These are phyloP conservation scores for Pseudonitzschia delicatissima DNA, from an alignment of 108 stramenopile species.

Conservation along the genomic window DNA sequence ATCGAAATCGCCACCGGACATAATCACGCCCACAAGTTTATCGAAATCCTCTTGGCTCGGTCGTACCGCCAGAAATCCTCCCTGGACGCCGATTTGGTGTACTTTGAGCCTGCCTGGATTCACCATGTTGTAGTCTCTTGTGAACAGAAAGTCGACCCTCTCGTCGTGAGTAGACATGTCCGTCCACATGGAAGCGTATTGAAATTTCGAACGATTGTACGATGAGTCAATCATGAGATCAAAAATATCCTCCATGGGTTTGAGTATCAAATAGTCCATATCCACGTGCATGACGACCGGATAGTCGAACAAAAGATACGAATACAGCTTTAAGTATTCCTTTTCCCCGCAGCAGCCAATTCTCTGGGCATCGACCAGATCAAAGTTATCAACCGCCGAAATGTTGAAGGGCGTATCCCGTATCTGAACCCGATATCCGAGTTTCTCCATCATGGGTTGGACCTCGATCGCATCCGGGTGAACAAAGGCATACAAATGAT, in stretches of 20 bases:
- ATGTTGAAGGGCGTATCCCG: slow-evolving; percentile 49
- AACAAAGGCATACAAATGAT: slow-evolving; percentile 56
- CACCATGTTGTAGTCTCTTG: slow-evolving; percentile 68
- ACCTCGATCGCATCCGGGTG: slow-evolving; percentile 54
- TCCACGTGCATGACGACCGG: slow-evolving; percentile 68
- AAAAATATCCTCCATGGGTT: slow-evolving; percentile 62
- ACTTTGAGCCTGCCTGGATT: slow-evolving; percentile 13
- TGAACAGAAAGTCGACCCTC: slow-evolving; percentile 62
- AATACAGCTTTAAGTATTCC: slow-evolving; percentile 65
- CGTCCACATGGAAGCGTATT: slow-evolving; percentile 27
- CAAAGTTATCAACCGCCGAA: slow-evolving; percentile 39
- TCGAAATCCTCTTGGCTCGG: slow-evolving; percentile 72
- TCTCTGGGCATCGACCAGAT: slow-evolving; percentile 58
- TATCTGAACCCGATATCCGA: slow-evolving; percentile 49
- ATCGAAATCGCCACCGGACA: slow-evolving; percentile 52
- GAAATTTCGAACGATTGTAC: background rate
- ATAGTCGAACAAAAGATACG: slow-evolving; percentile 71
- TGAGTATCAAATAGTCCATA: slow-evolving; percentile 55
- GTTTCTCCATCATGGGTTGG: slow-evolving; percentile 12
- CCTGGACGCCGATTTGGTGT: slow-evolving; percentile 75
- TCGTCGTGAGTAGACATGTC: slow-evolving; percentile 19
- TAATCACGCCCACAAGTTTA: slow-evolving; percentile 54
- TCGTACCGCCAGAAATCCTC: slow-evolving; percentile 82
- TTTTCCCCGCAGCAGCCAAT: slow-evolving; percentile 54
- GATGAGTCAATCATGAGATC: slow-evolving; percentile 49